These are phyloP conservation scores for Crithidia sp. DNA, from an alignment of 208 protist species.

Conservation along the genomic window DNA sequence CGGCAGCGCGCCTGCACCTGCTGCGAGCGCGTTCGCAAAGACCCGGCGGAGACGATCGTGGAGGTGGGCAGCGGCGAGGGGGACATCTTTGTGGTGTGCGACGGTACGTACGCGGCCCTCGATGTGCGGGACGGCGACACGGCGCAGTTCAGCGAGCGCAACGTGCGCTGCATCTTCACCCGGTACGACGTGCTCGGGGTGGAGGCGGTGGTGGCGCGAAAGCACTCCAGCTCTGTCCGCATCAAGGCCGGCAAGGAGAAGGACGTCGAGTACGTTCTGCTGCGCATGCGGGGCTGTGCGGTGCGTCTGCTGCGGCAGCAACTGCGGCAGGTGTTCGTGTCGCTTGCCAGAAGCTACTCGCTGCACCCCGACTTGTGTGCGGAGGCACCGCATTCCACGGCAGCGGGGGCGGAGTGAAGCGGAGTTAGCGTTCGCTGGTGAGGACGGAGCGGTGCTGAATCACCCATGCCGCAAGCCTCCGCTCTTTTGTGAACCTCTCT, in stretches of 20 bases:
- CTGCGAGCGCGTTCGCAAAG: conserved; percentile 5
- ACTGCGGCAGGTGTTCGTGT: conserved; percentile 42
- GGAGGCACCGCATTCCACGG: not conserved
- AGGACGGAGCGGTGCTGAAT: too few relatives aligned
- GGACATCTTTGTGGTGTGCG: conserved; percentile 49
- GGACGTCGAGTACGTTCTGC: conserved; percentile 13
- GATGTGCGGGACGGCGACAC: conserved; percentile 35
- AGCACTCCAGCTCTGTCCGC: conserved; percentile 57
- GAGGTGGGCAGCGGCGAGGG: conserved; percentile 33
- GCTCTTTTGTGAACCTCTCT: too few relatives aligned
- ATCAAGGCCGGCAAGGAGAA: conserved; percentile 47
- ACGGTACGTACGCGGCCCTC: conserved; percentile 47
- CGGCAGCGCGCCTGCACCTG: conserved; percentile 62
- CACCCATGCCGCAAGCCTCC: too few relatives aligned
- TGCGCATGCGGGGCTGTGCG: conserved; percentile 43
- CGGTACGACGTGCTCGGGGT: conserved; percentile 63
- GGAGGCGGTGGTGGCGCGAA: conserved; percentile 52
- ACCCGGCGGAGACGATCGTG: conserved; percentile 38
- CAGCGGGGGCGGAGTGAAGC: not conserved
- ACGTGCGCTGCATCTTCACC: conserved; percentile 33
- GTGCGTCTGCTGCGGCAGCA: conserved; percentile 49
- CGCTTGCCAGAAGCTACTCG: conserved; percentile 53
- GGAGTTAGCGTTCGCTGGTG: not conserved
- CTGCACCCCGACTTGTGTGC: conserved; percentile 59
- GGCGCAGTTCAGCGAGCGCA: conserved; percentile 38